These are phyloP conservation scores for Colletotrichum shisoi DNA, from an alignment of 2,329 filamentous ascomycete genomes.

Conservation along the genomic window DNA sequence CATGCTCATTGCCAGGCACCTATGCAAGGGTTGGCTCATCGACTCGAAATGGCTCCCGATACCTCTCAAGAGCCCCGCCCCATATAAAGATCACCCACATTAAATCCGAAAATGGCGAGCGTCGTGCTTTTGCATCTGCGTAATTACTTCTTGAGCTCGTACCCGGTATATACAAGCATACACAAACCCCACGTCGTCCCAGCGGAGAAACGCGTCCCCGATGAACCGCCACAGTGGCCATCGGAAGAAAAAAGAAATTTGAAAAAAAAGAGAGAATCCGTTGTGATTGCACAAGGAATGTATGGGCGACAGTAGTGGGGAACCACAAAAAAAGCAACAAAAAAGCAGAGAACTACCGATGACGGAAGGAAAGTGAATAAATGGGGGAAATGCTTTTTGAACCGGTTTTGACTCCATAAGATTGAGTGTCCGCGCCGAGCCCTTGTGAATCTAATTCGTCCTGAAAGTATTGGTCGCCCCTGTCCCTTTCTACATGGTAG, in stretches of 20 bases:
- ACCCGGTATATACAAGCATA: slow-evolving; percentile 36
- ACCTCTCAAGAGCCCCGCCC: background rate
- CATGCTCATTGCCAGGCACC: too few relatives aligned
- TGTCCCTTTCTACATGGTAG: slow-evolving; percentile 54
- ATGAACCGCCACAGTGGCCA: slow-evolving; percentile 4
- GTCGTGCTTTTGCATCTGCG: slow-evolving; percentile 26
- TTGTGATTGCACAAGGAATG: background rate
- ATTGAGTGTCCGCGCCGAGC: slow-evolving; percentile 36
- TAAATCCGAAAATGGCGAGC: background rate
- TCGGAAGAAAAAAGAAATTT: background rate
- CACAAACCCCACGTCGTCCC: slow-evolving; percentile 14
- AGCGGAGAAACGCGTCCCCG: background rate
- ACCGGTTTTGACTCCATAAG: slow-evolving; percentile 37
- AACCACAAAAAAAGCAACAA: background rate
- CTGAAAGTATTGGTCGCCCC: slow-evolving; percentile 5
- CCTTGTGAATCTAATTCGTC: slow-evolving; percentile 29
- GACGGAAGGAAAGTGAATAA: background rate
- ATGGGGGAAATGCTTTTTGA: slow-evolving; percentile 34
- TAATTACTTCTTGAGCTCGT: slow-evolving; percentile 35
- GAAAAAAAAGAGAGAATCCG: background rate
- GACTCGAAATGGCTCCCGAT: background rate
- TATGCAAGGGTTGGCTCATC: too few relatives aligned
- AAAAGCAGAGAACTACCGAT: background rate
- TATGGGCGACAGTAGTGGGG: background rate
- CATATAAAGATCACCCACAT: background rate